These are phyloP conservation scores for Penicillium roqueforti DNA, from an alignment of 495 filamentous ascomycete species.

Conservation along the genomic window DNA sequence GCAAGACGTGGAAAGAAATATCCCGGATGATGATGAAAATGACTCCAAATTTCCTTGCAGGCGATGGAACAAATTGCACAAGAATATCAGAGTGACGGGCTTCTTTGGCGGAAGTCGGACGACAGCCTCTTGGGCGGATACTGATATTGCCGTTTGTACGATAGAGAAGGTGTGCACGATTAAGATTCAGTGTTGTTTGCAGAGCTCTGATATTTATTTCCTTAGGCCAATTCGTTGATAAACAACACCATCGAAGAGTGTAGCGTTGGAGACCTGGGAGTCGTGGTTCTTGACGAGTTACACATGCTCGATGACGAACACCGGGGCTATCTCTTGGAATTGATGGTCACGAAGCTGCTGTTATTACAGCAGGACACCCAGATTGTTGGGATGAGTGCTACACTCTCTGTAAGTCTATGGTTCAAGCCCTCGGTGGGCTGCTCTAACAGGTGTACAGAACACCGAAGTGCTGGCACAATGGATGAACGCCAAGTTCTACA, in stretches of 20 bases:
- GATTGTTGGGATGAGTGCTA: conserved; percentile 81
- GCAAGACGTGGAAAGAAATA: conserved; percentile 53
- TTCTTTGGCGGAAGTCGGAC: conserved; percentile 71
- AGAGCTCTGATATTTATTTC: not conserved
- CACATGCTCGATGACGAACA: conserved; percentile 80
- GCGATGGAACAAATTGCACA: conserved; percentile 33
- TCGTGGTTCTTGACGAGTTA: conserved; percentile 73
- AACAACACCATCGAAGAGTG: conserved; percentile 73
- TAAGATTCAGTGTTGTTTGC: not conserved
- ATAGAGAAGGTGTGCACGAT: conserved; percentile 66
- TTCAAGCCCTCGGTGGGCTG: not conserved
- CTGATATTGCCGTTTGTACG: conserved; percentile 77
- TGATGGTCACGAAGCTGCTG: conserved; percentile 75
- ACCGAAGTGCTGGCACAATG: conserved; percentile 63
- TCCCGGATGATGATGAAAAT: conserved; percentile 27
- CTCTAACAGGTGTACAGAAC: conserved; percentile 50
- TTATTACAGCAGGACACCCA: conserved; percentile 66
- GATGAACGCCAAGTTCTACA: conserved; percentile 68
- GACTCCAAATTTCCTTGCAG: conserved; percentile 20
- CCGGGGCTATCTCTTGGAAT: conserved; percentile 75
- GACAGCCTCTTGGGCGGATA: conserved; percentile 64
- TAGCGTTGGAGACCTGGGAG: conserved; percentile 57
- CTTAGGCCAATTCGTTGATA: conserved; percentile 72
- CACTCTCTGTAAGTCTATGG: conserved; percentile 55
- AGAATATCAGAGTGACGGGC: conserved; percentile 59